A percentile compares a stretch with the other conserved stretches of the same genome.
phyloP scores from a whole-genome alignment of 2,329 filamentous ascomycete species.

The Aspergillus thermomutatus region DNA sequence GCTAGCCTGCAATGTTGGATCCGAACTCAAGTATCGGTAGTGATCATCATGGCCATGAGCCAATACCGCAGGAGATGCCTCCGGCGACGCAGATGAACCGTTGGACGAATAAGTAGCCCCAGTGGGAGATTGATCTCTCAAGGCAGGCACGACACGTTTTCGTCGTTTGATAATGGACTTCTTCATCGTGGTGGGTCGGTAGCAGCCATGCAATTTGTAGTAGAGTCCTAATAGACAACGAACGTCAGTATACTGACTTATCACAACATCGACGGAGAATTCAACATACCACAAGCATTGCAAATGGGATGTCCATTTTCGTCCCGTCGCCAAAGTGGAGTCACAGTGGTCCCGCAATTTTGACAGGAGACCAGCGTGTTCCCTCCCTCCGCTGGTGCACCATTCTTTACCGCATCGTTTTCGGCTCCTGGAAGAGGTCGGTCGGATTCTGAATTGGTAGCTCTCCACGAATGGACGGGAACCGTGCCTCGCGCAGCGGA shows the following conservation, averaged over 20 bases:
- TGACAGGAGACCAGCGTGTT: constrained; percentile 83
- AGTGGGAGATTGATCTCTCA: constrained; percentile 47
- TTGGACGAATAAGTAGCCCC: constrained; percentile 39
- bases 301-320: constrained; percentile 95
- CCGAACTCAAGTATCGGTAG: constrained; percentile 32
- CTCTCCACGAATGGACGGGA: constrained; percentile 29
- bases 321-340: constrained; percentile 90
- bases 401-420: constrained; percentile 22
- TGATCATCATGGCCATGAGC: constrained; percentile 30
- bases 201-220: constrained; percentile 90
- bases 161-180: constrained; percentile 94
- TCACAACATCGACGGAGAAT: constrained; percentile 3
- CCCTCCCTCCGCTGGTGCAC: constrained; percentile 22
- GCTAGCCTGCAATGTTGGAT: constrained; percentile 36
- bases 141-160: constrained; percentile 86
- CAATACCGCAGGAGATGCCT: constrained; percentile 34
- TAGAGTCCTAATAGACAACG: constrained; percentile 66
- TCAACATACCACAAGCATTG: constrained; percentile 87
- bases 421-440: constrained; percentile 17
- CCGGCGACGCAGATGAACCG: constrained; percentile 42
- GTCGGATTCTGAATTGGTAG: constrained; percentile 28
- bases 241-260: constrained; percentile 3
- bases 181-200: constrained; percentile 97
- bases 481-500: constrained; percentile 53
- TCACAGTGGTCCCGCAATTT: constrained; percentile 95